Conservation (phyloP, 75 land plant genomes). For the Picea sitchensis region DNA sequence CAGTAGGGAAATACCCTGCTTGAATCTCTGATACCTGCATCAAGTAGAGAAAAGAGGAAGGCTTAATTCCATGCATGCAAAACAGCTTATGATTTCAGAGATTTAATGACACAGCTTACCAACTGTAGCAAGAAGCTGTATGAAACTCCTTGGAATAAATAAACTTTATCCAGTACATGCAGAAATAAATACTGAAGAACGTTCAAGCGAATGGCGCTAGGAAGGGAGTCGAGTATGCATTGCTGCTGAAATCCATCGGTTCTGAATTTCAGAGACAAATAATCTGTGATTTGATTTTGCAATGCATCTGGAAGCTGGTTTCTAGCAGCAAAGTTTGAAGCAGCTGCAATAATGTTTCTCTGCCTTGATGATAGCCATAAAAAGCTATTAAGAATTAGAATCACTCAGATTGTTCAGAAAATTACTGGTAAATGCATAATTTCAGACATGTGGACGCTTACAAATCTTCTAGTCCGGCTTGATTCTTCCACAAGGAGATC, state of each 20-base stretch:
- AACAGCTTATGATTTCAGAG: too few relatives aligned
- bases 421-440: too few relatives aligned
- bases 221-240: slow-evolving; percentile 50
- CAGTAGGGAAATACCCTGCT: slow-evolving; percentile 24
- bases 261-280: slow-evolving; percentile 68
- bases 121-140: background rate
- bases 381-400: too few relatives aligned
- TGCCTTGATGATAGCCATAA: slow-evolving; percentile 8
- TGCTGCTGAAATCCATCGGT: slow-evolving; percentile 69
- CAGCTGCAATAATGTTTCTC: slow-evolving; percentile 59
- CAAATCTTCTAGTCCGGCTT: slow-evolving; percentile 46
- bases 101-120: background rate
- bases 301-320: slow-evolving; percentile 42
- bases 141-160: slow-evolving; percentile 43
- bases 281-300: slow-evolving; percentile 28
- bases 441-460: slow-evolving; percentile 12
- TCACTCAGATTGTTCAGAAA: too few relatives aligned
- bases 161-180: slow-evolving; percentile 34
- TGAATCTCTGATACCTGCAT: slow-evolving; percentile 27
- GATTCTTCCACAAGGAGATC: slow-evolving; percentile 65
- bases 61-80: too few relatives aligned
- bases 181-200: slow-evolving; percentile 71
- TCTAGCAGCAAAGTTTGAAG: slow-evolving; percentile 50
- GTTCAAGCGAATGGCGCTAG: slow-evolving; percentile 67
- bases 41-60: background rate